These are phyloP conservation scores for Hirsutella thompsonii DNA, from an alignment of 2,329 filamentous ascomycete species.

Conservation along the genomic window DNA sequence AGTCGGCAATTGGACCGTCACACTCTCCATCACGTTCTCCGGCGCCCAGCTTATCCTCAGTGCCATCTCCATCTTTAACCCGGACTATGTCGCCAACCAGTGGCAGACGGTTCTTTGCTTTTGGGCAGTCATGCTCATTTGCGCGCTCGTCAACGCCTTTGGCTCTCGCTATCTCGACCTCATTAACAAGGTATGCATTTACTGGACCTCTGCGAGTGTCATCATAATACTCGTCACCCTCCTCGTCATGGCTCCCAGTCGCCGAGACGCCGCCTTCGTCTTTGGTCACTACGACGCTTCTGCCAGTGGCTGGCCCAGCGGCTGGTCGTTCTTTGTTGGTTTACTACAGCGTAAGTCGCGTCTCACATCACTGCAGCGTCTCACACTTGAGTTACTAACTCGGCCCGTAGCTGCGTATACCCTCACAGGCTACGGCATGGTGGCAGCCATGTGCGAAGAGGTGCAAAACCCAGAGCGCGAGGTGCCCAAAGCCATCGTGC, in stretches of 20 bases:
- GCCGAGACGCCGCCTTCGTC: slow-evolving; percentile 51
- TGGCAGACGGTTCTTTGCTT: slow-evolving; percentile 72
- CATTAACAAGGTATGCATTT: slow-evolving; percentile 59
- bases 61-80: slow-evolving; percentile 52
- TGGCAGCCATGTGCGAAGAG: slow-evolving; percentile 44
- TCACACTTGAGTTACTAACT: neutral
- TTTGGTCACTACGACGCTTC: slow-evolving; percentile 57
- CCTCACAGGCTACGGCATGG: slow-evolving; percentile 36
- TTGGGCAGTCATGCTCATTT: slow-evolving; percentile 49
- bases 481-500: slow-evolving; percentile 55
- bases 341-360: slow-evolving; percentile 30
- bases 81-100: slow-evolving; percentile 41
- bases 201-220: slow-evolving; percentile 60
- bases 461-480: slow-evolving; percentile 48
- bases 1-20: slow-evolving; percentile 58
- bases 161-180: slow-evolving; percentile 44
- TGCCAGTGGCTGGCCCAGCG: slow-evolving; percentile 55
- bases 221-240: slow-evolving; percentile 58
- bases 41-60: slow-evolving; percentile 57
- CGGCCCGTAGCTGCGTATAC: slow-evolving; percentile 26
- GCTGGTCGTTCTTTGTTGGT: slow-evolving; percentile 44
- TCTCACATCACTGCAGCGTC: neutral
- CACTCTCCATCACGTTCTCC: slow-evolving; percentile 58
- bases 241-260: slow-evolving; percentile 50
- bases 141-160: slow-evolving; percentile 56